These are phyloP conservation scores for Zalaria sp. DNA, from an alignment of 2,329 filamentous ascomycete genomes.

Conservation along the genomic window DNA sequence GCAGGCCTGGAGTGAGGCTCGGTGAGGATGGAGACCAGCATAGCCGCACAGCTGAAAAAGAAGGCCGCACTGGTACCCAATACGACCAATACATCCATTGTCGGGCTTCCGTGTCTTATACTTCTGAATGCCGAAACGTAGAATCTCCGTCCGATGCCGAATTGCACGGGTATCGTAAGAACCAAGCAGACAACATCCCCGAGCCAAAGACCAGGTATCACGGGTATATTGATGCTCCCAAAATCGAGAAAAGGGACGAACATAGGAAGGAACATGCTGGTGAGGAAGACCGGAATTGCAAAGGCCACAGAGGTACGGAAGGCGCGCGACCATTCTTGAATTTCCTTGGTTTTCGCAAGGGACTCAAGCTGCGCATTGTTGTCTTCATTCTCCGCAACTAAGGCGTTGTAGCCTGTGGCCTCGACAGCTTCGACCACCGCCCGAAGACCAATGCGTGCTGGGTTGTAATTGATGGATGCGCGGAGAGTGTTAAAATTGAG, in stretches of 20 bases:
- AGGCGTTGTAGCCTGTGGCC: conserved; percentile 69
- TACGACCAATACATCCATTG: conserved; percentile 94
- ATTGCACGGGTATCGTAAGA: conserved; percentile 87
- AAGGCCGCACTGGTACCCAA: conserved; percentile 90
- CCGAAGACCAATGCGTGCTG: conserved; percentile 61
- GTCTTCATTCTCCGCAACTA: conserved; percentile 83
- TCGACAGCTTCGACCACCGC: conserved; percentile 73
- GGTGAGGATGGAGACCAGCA: conserved; percentile 67
- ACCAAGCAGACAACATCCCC: conserved; percentile 73
- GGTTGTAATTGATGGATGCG: conserved; percentile 58
- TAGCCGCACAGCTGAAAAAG: conserved; percentile 82
- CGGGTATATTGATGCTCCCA: conserved; percentile 48
- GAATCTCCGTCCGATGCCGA: conserved; percentile 88
- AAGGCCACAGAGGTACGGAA: conserved; percentile 69
- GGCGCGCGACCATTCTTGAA: conserved; percentile 77
- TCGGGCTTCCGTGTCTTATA: conserved; percentile 76
- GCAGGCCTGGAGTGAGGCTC: conserved; percentile 65
- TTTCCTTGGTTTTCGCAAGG: conserved; percentile 88
- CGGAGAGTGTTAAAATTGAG: conserved; percentile 62
- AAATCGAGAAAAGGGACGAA: conserved; percentile 61
- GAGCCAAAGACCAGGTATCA: conserved; percentile 64
- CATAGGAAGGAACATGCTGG: conserved; percentile 94
- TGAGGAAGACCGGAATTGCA: conserved; percentile 77
- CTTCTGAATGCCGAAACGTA: conserved; percentile 91
- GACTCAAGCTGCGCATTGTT: conserved; percentile 96